Evolutionary conservation across 2,329 filamentous ascomycete genomes (phyloP).

Genomic region (Hymenoscyphus salicellus): DNA sequence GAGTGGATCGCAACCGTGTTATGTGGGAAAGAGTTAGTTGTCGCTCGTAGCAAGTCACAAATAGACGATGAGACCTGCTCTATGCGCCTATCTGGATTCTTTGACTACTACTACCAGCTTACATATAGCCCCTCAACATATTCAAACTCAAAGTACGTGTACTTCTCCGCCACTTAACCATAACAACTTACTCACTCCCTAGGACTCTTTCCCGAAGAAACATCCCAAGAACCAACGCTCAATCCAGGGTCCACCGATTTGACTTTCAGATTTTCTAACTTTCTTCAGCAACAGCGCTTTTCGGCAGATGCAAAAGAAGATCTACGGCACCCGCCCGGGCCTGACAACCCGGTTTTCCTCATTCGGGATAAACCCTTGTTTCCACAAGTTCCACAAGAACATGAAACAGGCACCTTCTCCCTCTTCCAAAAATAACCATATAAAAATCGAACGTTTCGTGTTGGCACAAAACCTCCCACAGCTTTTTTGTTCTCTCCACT

Average conservation of each 20-base stretch:
- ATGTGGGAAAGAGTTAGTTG: too few relatives aligned
- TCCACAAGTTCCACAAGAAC: background rate
- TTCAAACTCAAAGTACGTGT: background rate
- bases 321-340: background rate
- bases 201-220: background rate
- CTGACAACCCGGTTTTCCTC: background rate
- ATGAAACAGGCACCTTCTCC: background rate
- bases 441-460: background rate
- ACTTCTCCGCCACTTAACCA: background rate
- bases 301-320: background rate
- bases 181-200: background rate
- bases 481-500: background rate
- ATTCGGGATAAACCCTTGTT: background rate
- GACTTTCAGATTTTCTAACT: background rate
- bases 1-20: too few relatives aligned
- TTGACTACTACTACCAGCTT: too few relatives aligned
- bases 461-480: background rate
- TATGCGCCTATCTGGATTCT: too few relatives aligned
- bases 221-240: background rate
- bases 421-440: background rate
- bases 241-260: background rate
- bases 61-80: too few relatives aligned
- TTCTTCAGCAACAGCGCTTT: background rate
- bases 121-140: background rate
- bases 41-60: too few relatives aligned